Conservation (phyloP, 1,284 basidiomycete genomes). For the Papiliotrema laurentii region DNA sequence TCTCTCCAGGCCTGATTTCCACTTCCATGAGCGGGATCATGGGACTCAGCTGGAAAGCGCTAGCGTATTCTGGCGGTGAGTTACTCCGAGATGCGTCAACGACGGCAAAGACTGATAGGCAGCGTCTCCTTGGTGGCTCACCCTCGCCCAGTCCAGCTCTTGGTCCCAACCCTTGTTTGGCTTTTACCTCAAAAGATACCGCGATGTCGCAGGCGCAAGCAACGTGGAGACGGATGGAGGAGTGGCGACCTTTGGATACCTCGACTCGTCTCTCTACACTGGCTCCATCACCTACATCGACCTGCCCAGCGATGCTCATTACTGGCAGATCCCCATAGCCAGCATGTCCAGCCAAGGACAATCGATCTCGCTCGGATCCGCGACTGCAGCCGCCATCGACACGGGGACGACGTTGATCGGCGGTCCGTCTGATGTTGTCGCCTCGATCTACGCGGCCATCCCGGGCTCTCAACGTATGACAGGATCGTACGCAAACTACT, state of each 20-base stretch:
- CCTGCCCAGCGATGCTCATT: conserved; percentile 45
- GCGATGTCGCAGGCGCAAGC: conserved; percentile 55
- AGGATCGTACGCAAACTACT: conserved; percentile 67
- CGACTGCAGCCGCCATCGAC: conserved; percentile 50
- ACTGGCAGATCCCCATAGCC: conserved; percentile 46
- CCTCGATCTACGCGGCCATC: conserved; percentile 69
- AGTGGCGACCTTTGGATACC: conserved; percentile 60
- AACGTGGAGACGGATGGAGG: conserved; percentile 63
- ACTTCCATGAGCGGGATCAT: conserved; percentile 50
- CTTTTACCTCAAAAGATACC: conserved; percentile 73
- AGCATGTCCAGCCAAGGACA: conserved; percentile 49
- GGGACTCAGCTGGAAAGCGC: conserved; percentile 50
- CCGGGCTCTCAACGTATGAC: conserved; percentile 61
- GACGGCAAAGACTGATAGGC: neutral
- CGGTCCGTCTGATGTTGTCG: conserved; percentile 63
- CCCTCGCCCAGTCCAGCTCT: conserved; percentile 56
- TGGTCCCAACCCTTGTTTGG: conserved; percentile 70
- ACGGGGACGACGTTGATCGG: conserved; percentile 86
- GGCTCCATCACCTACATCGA: conserved; percentile 75
- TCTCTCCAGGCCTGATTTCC: conserved; percentile 44
- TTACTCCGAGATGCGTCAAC: neutral
- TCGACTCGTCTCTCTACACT: conserved; percentile 65
- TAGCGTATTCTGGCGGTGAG: conserved; percentile 48
- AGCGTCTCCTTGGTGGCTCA: conserved; percentile 56
- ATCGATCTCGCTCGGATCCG: conserved; percentile 38